Conservation (phyloP, 768 basidiomycete species). For the Tremella mesenterica region DNA sequence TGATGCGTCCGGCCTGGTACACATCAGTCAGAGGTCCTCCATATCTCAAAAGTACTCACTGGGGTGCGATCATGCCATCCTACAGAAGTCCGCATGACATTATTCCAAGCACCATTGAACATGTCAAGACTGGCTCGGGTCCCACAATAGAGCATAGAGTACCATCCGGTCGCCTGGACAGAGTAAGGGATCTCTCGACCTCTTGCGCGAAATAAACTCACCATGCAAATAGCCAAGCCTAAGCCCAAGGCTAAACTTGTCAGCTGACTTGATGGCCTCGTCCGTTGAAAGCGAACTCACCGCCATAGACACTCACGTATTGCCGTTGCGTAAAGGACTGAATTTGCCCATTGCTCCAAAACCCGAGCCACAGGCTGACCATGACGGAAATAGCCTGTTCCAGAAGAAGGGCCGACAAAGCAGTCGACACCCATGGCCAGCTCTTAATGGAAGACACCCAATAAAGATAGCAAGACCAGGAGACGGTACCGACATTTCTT, state of each 20-base stretch:
- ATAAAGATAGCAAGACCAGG: slow-evolving; percentile 49
- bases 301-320: slow-evolving; percentile 57
- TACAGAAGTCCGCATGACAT: slow-evolving; percentile 56
- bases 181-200: too few species aligned
- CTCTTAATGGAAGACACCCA: slow-evolving; percentile 51
- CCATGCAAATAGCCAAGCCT: slow-evolving; percentile 12
- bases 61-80: slow-evolving; percentile 65
- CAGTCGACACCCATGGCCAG: slow-evolving; percentile 46
- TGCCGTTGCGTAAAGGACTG: slow-evolving; percentile 53
- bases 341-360: slow-evolving; percentile 60
- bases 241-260: slow-evolving; percentile 31
- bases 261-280: too few species aligned
- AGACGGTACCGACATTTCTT: slow-evolving; percentile 52
- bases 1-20: slow-evolving; percentile 1
- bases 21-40: background rate
- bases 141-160: slow-evolving; percentile 32
- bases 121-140: slow-evolving; percentile 48
- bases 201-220: too few species aligned
- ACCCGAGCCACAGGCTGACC: slow-evolving; percentile 61
- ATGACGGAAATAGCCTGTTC: slow-evolving; percentile 54
- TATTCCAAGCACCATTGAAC: slow-evolving; percentile 53
- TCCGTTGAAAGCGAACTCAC: slow-evolving; percentile 15
- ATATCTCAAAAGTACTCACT: slow-evolving; percentile 9
- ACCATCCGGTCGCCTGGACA: too few species aligned
- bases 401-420: slow-evolving; percentile 49